Evolutionary conservation across 2,329 filamentous ascomycete species (phyloP), one percentile per base, ranked within the genome.

Genomic region (Xylaria sp.): DNA sequence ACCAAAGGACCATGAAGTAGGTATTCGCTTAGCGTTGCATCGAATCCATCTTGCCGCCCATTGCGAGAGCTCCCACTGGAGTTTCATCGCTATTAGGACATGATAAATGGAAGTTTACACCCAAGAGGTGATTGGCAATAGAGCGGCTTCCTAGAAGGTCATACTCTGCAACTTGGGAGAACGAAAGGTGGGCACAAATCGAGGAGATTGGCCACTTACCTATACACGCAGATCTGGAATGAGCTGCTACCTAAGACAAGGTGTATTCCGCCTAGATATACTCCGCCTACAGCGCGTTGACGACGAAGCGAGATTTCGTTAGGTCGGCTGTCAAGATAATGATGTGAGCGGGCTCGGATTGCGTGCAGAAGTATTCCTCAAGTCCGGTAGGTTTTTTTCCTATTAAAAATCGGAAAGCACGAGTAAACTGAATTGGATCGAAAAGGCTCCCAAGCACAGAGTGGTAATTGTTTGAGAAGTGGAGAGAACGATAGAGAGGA

Each of bases 151-250:
- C 15, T 8, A 23, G 25, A n/a, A 7, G 2, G 8, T 23, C 21
- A 4, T 27, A 29, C n/a, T 21, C 17, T n/a, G n/a, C n/a, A n/a
- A n/a, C n/a, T 40, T 33, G 17, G 38, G 44, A 38, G 37, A 3
- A 43, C 3, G 15, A 33, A 43, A 41, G 38, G 23, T 7, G 29
- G 44, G 17, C 10, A 25, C 15, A 11, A 48, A 27, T 29, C 9
- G 5, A 48, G 27, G 25, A 54, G 23, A 55, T n/a, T 47, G 44
- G 31, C 52, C 13, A 15, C 56, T 43, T 49, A 63, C 60, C 33
- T 47, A 43, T 25, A 2, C 3, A 51, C 37, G 27, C 19, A 29
- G 17, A 35, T 29, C 37, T 13, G 3, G 17, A 19, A 31, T 31
- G 38, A 40, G 13, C 33, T 37, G 43, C 7, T 33, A n/a, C n/a